Conservation (phyloP, 2,329 filamentous ascomycete species). For the Fusarium coicis region DNA sequence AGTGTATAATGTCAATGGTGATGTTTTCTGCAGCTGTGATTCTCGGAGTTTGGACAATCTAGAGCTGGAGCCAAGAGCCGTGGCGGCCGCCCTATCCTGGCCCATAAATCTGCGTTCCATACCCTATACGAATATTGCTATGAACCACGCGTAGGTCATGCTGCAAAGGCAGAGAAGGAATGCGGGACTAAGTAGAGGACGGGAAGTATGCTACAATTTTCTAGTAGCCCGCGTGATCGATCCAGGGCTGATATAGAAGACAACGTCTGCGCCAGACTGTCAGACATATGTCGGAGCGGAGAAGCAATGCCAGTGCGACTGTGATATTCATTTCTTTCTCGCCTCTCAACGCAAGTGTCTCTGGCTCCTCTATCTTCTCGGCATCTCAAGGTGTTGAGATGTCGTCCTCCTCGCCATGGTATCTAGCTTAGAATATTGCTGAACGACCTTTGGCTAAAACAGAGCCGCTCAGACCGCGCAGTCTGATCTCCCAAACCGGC, state of each 20-base stretch:
- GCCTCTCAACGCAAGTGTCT: rapidly evolving
- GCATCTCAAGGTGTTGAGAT: too few relatives aligned
- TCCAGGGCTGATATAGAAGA: neutral
- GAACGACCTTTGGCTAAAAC: neutral
- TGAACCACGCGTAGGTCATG: rapidly evolving
- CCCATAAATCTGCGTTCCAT: neutral
- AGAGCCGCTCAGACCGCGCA: neutral
- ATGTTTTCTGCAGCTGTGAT: neutral
- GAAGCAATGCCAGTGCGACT: too few relatives aligned
- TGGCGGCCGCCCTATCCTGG: neutral
- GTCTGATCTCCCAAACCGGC: rapidly evolving
- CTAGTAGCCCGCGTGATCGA: rapidly evolving
- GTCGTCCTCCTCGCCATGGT: rapidly evolving
- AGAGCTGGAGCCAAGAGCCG: neutral
- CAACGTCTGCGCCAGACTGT: neutral
- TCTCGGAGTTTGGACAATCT: neutral
- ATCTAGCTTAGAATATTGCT: too few relatives aligned
- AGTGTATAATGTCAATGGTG: neutral
- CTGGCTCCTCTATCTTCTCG: too few relatives aligned
- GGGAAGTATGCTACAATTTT: neutral
- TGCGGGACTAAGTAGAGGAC: neutral
- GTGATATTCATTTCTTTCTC: neutral
- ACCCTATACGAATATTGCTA: neutral
- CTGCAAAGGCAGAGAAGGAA: neutral
- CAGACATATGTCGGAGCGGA: neutral